These are phyloP conservation scores for Phytophthora cactorum DNA, from an alignment of 352 stramenopile species.

Conservation along the genomic window DNA sequence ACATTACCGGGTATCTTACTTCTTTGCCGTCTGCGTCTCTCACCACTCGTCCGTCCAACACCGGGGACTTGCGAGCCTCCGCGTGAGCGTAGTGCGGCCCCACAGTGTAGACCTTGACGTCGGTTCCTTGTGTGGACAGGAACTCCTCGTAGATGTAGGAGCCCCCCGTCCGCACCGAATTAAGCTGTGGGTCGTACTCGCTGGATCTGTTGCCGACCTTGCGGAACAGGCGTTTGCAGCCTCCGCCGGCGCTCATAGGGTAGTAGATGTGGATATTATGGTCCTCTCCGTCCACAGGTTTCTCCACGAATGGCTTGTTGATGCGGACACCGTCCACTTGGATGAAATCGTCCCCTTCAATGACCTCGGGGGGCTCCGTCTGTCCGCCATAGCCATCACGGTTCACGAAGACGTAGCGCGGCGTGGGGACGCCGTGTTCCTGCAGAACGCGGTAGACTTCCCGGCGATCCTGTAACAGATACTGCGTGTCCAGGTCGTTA, in stretches of 20 bases:
- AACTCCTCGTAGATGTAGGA: slow-evolving; percentile 99
- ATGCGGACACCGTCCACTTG: slow-evolving; percentile 95
- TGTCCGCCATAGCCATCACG: slow-evolving; percentile 90
- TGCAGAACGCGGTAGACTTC: slow-evolving; percentile 95
- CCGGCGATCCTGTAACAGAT: slow-evolving; percentile 95
- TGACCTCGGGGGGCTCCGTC: slow-evolving; percentile 41
- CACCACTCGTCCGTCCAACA: slow-evolving; percentile 98
- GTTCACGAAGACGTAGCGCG: slow-evolving; percentile 94
- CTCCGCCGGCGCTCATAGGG: slow-evolving; percentile 97
- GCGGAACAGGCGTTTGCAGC: slow-evolving; percentile 99
- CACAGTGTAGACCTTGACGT: slow-evolving; percentile 99
- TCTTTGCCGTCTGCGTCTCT: slow-evolving; percentile 98
- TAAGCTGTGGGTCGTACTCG: slow-evolving; percentile 97
- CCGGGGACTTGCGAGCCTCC: slow-evolving; percentile 98
- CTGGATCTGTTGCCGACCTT: slow-evolving; percentile 94
- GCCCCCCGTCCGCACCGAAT: slow-evolving; percentile 90
- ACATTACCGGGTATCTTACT: slow-evolving; percentile 98
- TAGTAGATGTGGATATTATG: slow-evolving; percentile 99
- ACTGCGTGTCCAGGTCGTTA: slow-evolving; percentile 97
- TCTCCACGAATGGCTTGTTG: slow-evolving; percentile 99
- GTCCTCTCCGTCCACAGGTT: slow-evolving; percentile 99
- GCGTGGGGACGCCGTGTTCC: slow-evolving; percentile 94
- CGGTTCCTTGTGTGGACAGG: slow-evolving; percentile 98
- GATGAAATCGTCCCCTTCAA: slow-evolving; percentile 84
- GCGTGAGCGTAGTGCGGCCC: slow-evolving; percentile 99